phyloP scores from a whole-genome alignment of 495 filamentous ascomycete species.

The Parathielavia hyrcaniae region DNA sequence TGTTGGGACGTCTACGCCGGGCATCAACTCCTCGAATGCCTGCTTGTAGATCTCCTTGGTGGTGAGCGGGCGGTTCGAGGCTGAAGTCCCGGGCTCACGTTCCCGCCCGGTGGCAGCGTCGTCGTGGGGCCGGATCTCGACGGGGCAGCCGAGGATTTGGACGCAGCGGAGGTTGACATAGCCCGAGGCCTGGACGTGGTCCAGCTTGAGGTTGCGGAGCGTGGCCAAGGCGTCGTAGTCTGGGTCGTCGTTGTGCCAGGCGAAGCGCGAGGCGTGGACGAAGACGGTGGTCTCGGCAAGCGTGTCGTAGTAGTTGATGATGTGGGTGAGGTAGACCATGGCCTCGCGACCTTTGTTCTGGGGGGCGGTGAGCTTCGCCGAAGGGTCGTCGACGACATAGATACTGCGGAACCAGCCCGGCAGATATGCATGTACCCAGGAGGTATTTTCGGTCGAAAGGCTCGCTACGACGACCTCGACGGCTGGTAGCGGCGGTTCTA shows the following conservation, averaged over 20 bases:
- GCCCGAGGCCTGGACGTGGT: slow-evolving; percentile 50
- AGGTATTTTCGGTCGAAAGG: slow-evolving; percentile 29
- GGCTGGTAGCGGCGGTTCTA: slow-evolving; percentile 4
- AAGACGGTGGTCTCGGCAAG: slow-evolving; percentile 56
- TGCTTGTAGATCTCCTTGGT: slow-evolving; percentile 37
- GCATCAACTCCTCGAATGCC: slow-evolving; percentile 53
- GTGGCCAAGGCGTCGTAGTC: slow-evolving; percentile 44
- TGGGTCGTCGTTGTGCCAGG: slow-evolving; percentile 60
- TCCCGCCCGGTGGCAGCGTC: slow-evolving; percentile 18
- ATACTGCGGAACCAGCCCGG: slow-evolving; percentile 40
- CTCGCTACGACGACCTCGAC: slow-evolving; percentile 38
- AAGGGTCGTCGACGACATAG: slow-evolving; percentile 46
- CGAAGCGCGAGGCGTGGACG: slow-evolving; percentile 54
- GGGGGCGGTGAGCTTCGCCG: slow-evolving; percentile 39
- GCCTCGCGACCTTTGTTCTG: slow-evolving; percentile 57
- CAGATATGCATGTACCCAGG: slow-evolving; percentile 34
- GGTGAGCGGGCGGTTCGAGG: neutral
- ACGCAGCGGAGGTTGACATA: slow-evolving; percentile 64
- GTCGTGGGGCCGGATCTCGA: slow-evolving; percentile 44
- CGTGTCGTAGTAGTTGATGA: slow-evolving; percentile 59
- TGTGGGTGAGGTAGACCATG: slow-evolving; percentile 58
- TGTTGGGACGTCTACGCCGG: slow-evolving; percentile 36
- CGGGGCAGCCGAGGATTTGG: slow-evolving; percentile 57
- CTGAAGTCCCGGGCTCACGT: neutral
- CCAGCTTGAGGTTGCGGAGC: slow-evolving; percentile 49